Evolutionary conservation across 768 basidiomycete species (phyloP), one percentile per base, ranked within the genome.

Genomic region (Amanita exitialis): DNA sequence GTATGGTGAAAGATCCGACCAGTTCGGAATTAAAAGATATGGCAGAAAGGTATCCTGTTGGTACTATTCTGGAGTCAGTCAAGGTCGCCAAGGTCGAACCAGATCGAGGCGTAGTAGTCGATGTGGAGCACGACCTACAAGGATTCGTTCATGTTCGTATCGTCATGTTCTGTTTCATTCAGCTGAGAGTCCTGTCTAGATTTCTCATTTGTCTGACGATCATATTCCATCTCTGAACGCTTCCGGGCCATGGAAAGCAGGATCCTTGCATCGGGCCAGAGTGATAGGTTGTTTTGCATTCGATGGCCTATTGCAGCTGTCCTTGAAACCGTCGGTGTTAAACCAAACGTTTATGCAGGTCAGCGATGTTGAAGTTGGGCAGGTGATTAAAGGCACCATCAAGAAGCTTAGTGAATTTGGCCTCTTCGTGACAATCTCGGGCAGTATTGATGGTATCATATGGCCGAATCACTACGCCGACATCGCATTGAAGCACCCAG

Each of bases 391-490:
- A 66, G 92, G 89, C 5, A 90, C 83, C 0, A 79, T 99, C 55
- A 94, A 90, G 69, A 83, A 78, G 54, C 74, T 99, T 44, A 84
- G 84, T 2, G 84, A 89, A 52, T 75, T 79, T 30, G 86, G 79
- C 0, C 68, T 99, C 34, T 95, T 96, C 60, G 80, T 98, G 37
- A 82, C 88, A 25, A 72, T 98, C 50, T 81, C 86, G 4, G 91
- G 90, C 4, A 89, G 78, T 53, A 82, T 97, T 28, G 91, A 96
- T 60, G 96, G 90, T 25, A 85, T 96, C 23, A 75, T 97, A 18
- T 96, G 90, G 88, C 93, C 94, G 0, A 79, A 82, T 54, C 96
- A 98, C 62, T 96, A 89, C 62, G 92, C 96, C 9, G 96, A 99
- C 64, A 93, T 98, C 59, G 63, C 71, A n/a, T 75, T 98, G 58